Evolutionary conservation across 176 grass and related monocot genomes (phyloP), one percentile per base, ranked within the genome.

Genomic region (Poa annua): DNA sequence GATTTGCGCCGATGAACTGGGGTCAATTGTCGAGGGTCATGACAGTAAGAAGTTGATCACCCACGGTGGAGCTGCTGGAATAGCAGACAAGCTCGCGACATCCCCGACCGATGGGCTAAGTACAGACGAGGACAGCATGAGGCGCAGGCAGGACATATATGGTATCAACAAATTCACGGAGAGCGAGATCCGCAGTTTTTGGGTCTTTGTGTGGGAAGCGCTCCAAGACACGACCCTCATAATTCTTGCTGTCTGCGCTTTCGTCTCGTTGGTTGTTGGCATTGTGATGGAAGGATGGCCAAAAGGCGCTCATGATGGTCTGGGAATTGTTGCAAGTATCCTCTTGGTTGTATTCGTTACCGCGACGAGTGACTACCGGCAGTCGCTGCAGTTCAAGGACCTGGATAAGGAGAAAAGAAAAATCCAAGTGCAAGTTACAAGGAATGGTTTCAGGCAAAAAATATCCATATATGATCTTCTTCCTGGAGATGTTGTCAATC

Each of bases 401-500:
- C 92, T 99, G 87, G 96, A 99, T 67, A 99, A 93, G 78, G 96
- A 99, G 83, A 99, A 99, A 83, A 95, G 76, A 80, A 99, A 99
- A 74, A 99, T 99, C 33, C 86, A 64, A 17, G 83, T 99, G 25
- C 96, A 96, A 79, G 93, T 96, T 66, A 96, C 89, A n/a, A 80
- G 96, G 76, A 79, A 87, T 68, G 96, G 89, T 17, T 96, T 95
- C 75, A 89, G 96, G 74, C 96, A 94, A 62, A 93, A 84, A 41
- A 63, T 99, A 66, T 99, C 93, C 0, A 96, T 96, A 82, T 99
- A 96, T 72, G 93, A 99, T 70, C 87, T 99, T 80, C 90, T 99
- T 86, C 93, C 96, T 14, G 96, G 96, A 75, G 96, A 96, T 68
- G 83, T 99, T n/a, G 93, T 96, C 49, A 93, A 99, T 86, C 81